A percentile compares a stretch with the other conserved stretches of the same genome.
These are phyloP conservation scores for Phytophthora litchii DNA, from an alignment of 352 stramenopile genomes.

Conservation along the genomic window DNA sequence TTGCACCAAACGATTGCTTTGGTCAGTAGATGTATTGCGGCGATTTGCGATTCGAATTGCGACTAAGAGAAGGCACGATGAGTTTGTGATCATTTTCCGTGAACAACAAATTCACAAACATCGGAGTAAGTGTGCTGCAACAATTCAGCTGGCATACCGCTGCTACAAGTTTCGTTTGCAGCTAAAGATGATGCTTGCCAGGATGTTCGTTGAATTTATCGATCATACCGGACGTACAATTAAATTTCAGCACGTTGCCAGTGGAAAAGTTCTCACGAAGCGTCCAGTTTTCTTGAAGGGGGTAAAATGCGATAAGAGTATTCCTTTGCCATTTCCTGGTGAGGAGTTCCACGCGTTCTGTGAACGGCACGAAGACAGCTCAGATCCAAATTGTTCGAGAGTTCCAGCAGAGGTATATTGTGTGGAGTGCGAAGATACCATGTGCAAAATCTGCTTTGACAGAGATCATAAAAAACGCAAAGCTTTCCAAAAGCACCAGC, in stretches of 20 bases:
- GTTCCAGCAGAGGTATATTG: slow-evolving; percentile 64
- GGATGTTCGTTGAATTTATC: slow-evolving; percentile 69
- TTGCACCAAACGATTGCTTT: slow-evolving; percentile 49
- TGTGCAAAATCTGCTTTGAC: slow-evolving; percentile 67
- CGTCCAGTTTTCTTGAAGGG: slow-evolving; percentile 62
- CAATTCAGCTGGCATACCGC: slow-evolving; percentile 52
- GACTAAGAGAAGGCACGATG: slow-evolving; percentile 42
- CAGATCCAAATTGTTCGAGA: slow-evolving; percentile 17
- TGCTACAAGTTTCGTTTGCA: slow-evolving; percentile 54
- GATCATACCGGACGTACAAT: slow-evolving; percentile 51
- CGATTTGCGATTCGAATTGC: slow-evolving; percentile 50
- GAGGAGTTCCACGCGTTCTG: slow-evolving; percentile 76
- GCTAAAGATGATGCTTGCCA: slow-evolving; percentile 48
- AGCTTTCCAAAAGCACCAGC: slow-evolving; percentile 52
- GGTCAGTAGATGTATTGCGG: slow-evolving; percentile 49
- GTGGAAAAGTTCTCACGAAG: slow-evolving; percentile 38
- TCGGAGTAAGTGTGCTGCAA: slow-evolving; percentile 32
- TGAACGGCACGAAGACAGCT: slow-evolving; percentile 65
- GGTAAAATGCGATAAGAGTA: slow-evolving; percentile 48
- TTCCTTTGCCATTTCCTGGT: slow-evolving; percentile 69
- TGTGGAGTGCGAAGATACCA: slow-evolving; percentile 70
- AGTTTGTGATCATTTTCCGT: slow-evolving; percentile 52
- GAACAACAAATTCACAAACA: slow-evolving; percentile 40
- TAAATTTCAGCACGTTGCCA: slow-evolving; percentile 50
- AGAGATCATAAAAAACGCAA: slow-evolving; percentile 61